Evolutionary conservation across 2,329 filamentous ascomycete species (phyloP), one percentile per base, ranked within the genome.

Genomic region (Blastomyces gilchristii): DNA sequence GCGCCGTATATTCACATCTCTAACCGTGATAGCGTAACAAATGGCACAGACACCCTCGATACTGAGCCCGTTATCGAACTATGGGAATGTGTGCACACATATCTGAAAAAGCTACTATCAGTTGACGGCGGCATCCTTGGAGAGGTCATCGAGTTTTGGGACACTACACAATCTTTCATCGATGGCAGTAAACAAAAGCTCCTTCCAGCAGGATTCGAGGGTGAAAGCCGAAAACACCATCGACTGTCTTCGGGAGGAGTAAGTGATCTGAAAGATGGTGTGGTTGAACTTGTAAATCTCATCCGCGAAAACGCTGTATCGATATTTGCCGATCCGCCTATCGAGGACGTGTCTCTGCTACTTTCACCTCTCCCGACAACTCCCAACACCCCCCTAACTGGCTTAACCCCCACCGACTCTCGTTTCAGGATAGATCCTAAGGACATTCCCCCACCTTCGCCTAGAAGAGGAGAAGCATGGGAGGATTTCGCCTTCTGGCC

Each of bases 401-500:
- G 71, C 2, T 81, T 83, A 3, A 82, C 83, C 0, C 83, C 86
- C 11, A 77, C 78, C 62, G 88, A 90, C 68, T 86, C 88, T 56
- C 85, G 89, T 1, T 93, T 96, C 75, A 88, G 87, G 62, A 85
- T 96, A 64, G 91, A 96, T 71, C 81, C 85, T 0, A 88, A 84
- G 71, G 91, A 89, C 66, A 79, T 90, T 2, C 92, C 91, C 1
- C 85, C 87, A 12, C 86, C 87, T 1, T 90, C 89, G 0, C 90
- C 91, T 0, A 89, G 83, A 68, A 84, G 84, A 54, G 93, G 92
- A 6, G 91, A 96, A 69, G 79, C 87, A 0, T 97, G 91, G 91
- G 94, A 97, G 71, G 88, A 93, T 77, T 85, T 94, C 74, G 93
- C 92, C 0, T 99, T 97, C 75, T 97, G 93, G 92, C 92, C 93